Evolutionary conservation across 306 rosid species (phyloP), one percentile per base, ranked within the genome.

Genomic region (Castanospermum australe): DNA sequence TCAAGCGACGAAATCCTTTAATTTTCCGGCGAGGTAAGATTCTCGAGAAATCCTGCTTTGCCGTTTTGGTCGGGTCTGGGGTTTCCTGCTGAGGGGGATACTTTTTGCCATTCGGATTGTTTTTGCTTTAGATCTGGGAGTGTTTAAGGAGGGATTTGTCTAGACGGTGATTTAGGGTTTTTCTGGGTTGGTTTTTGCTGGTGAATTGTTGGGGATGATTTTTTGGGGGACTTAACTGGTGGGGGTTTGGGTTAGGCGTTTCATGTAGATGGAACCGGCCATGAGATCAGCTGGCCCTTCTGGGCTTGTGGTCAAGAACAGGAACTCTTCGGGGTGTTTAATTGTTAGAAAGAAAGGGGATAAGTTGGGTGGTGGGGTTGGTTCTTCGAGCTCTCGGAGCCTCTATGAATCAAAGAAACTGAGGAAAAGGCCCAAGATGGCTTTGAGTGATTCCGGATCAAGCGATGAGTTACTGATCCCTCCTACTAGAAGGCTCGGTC

Each of bases 301-400:
- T 12, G 94, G 88, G 88, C 82, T 90, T 70, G 66, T 90, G 81
- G 91, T 88, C 77, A 93, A 90, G 88, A 93, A 87, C 6, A 84
- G 89, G 48, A 91, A 81, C 65, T 87, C 97, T 0, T 91, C 97
- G 0, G 98, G 97, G 48, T 93, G 96, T 76, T 90, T 93, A 65
- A 89, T 93, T 77, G 95, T 93, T 10, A 73, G 89, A 22, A 88
- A 91, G 84, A 93, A 90, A 79, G 90, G 81, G n/a, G 94, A 87
- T 82, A 89, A 83, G 6, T 67, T 83, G 82, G 83, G 85, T 22
- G 87, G 86, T 14, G 86, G 86, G 8, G 81, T 47, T 32, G 94
- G 88, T 68, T 85, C 92, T 64, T 84, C 92, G 8, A n/a, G 84
- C 67, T 82, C 93, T 18, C 41, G 89, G 65, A 88, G 82, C 78